Evolutionary conservation across 2,329 filamentous ascomycete species (phyloP).

Genomic region (Phyllosticta capitalensis): DNA sequence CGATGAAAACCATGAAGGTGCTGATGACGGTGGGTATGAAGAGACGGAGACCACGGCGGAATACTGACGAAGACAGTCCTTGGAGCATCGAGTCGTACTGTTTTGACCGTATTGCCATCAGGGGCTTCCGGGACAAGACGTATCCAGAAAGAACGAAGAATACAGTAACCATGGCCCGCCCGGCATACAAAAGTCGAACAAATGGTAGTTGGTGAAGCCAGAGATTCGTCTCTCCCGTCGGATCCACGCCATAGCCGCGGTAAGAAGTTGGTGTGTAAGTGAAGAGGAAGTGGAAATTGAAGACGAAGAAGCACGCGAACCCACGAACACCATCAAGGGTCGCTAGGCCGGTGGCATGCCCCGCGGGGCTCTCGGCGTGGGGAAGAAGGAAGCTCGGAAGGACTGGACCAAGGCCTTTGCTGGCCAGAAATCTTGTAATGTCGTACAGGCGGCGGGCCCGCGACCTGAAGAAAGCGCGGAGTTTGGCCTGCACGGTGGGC

Average conservation of each 20-base stretch:
- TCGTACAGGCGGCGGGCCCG: constrained; percentile 4
- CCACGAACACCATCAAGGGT: constrained; percentile 54
- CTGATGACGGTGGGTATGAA: constrained; percentile 45
- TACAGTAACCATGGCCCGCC: constrained; percentile 45
- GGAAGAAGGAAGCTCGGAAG: constrained; percentile 7
- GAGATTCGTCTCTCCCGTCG: constrained; percentile 39
- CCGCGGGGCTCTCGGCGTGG: background rate
- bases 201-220: constrained; percentile 41
- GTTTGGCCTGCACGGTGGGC: background rate
- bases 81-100: constrained; percentile 33
- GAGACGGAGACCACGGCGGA: constrained; percentile 42
- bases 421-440: background rate
- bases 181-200: constrained; percentile 51
- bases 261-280: constrained; percentile 46
- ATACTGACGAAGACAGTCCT: constrained; percentile 39
- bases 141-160: constrained; percentile 47
- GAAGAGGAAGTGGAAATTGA: constrained; percentile 48
- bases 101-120: constrained; percentile 34
- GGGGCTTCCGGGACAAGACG: constrained; percentile 40
- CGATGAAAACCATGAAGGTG: constrained; percentile 34
- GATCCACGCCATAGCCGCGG: constrained; percentile 38
- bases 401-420: background rate
- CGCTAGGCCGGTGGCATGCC: background rate
- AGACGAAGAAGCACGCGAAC: constrained; percentile 58
- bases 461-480: background rate